Evolutionary conservation across 495 filamentous ascomycete species (phyloP), one percentile per base, ranked within the genome.

Genomic region (Lentithecium fluviatile): DNA sequence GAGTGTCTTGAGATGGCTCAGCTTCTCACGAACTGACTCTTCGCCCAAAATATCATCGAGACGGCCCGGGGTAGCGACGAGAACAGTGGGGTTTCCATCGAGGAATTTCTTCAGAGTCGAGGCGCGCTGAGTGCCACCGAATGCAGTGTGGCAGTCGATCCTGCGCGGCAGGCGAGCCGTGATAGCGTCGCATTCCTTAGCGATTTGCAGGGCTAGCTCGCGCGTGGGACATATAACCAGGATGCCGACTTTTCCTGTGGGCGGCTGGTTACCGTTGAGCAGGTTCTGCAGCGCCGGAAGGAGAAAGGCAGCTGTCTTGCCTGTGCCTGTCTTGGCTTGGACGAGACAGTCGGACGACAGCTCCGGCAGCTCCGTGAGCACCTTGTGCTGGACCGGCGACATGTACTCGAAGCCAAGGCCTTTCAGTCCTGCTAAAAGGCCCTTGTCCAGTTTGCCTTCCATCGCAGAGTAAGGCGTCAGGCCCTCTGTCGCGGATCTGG

Each of bases 201-300:
- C 83, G 63, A 88, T 87, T 60, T 88, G 85, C 66, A 84, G 77
- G 20, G 84, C 84, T 21, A 88, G 72, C 68, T 87, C 85, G 58
- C 85, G 76, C 0, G 85, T 87, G 15, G 85, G 85, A 7, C 84
- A 82, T 26, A 87, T 78, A 66, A 87, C 80, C 36, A 88, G 73
- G 52, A 87, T 78, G 34, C 82, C 83, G 45, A 87, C 78, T 56
- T 80, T 73, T 11, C 82, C 81, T 47, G 57, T 72, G 5, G 71
- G 67, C 6, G 59, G 52, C 15, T 26, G 43, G 17, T 60, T 69
- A 40, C 15, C 70, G 66, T 56, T 69, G 55, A 66, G 65, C 1
- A 65, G 55, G 25, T 60, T 56, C 25, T 61, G 60, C 12, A 67
- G 46, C 32, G 54, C 54, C 5, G 56, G 51, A 11, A 67, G 56